Conservation (phyloP, 352 stramenopile species). For the Globisporangium takayamanum region DNA sequence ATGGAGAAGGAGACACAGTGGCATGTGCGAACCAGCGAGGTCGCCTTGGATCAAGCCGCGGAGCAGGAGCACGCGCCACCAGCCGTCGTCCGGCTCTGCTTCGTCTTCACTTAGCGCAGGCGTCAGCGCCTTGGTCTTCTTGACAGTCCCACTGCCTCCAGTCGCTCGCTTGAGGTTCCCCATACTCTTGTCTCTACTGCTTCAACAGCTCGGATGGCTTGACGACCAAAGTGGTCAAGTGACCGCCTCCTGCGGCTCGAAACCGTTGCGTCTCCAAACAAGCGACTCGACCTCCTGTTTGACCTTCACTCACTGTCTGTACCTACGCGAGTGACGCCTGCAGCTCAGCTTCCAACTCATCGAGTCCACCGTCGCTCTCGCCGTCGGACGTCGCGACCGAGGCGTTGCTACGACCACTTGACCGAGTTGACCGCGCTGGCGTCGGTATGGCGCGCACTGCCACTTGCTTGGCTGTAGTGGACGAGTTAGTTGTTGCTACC, state of each 20-base stretch:
- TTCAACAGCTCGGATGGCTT: not conserved
- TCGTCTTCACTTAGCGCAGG: constrained; percentile 6
- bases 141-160: not conserved
- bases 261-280: too few relatives aligned
- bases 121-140: not conserved
- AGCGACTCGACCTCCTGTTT: not conserved
- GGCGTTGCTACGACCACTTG: constrained; percentile 13
- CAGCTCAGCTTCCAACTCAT: constrained; percentile 40
- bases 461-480: not conserved
- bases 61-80: constrained; percentile 16
- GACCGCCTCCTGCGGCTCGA: too few relatives aligned
- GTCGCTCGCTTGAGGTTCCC: constrained; percentile 6
- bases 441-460: not conserved
- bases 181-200: not conserved
- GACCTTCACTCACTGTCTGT: not conserved
- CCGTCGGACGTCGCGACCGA: constrained; percentile 22
- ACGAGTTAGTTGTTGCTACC: not conserved
- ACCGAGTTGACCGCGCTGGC: not conserved
- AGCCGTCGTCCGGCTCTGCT: constrained; percentile 2
- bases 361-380: constrained; percentile 40
- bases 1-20: not conserved
- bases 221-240: too few relatives aligned
- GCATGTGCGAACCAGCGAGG: constrained; percentile 5
- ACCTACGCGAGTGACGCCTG: constrained; percentile 10
- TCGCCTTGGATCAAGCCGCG: constrained; percentile 8